Conservation (phyloP, 2,329 filamentous ascomycete genomes). For the Aspergillus japonicus region DNA sequence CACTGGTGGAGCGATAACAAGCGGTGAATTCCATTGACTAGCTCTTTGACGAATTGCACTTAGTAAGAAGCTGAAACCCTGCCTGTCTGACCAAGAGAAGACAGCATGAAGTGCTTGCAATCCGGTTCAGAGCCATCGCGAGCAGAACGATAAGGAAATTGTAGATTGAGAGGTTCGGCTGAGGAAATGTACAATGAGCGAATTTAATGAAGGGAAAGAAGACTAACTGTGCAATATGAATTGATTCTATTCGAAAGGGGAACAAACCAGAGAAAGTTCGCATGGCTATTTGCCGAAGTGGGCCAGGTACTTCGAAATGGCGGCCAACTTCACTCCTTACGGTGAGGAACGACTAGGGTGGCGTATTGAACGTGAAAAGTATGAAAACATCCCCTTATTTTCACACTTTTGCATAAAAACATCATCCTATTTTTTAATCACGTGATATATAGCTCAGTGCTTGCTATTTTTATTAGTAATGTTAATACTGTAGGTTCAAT, state of each 20-base stretch:
- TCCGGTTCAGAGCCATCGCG: conserved; percentile 9
- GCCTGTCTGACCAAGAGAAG: background rate
- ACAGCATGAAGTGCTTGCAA: conserved; percentile 1
- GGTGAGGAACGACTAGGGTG: conserved; percentile 16
- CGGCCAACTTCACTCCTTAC: conserved; percentile 11
- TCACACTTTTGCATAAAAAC: no score
- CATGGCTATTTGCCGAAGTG: conserved; percentile 10
- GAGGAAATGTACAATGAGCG: background rate
- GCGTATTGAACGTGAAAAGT: no score
- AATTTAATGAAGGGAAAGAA: background rate
- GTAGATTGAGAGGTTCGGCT: background rate
- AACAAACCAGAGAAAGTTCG: background rate
- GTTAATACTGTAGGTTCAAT: no score
- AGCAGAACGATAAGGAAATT: background rate
- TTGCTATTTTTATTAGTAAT: no score
- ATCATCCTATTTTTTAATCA: no score
- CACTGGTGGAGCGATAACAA: conserved; percentile 9
- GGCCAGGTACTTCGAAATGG: conserved; percentile 13
- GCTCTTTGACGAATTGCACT: background rate
- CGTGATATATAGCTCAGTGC: no score
- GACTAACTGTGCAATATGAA: background rate
- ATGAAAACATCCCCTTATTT: no score
- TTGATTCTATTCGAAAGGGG: background rate
- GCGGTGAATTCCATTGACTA: conserved; percentile 10
- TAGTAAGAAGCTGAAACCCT: background rate